Base-by-base conservation (phyloP, 2,329 filamentous ascomycete genomes). In the Exophiala spinifera region DNA sequence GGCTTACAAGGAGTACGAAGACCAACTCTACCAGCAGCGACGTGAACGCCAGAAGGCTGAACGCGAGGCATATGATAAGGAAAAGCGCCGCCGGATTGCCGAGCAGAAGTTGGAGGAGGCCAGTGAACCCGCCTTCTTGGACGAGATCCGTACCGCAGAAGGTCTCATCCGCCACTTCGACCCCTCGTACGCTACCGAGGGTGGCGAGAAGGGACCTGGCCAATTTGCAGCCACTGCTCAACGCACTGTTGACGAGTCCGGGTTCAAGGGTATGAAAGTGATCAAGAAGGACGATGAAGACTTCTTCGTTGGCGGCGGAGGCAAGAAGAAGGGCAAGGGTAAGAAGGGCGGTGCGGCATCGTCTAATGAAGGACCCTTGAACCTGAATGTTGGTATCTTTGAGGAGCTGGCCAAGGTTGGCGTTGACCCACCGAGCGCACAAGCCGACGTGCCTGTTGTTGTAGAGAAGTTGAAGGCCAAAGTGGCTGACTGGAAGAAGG, bases 381-480 rank as follows among this genome's bases (percentile, higher is more conserved):
- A 86, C 76, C 84, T 94, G 69, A 92, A 89, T 64, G 87, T 94
- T 47, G 89, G 91, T 55, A 86, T 97, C 63, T 90, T 99, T 46
- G 91, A 96, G 74, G 89, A 96, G 73, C 88, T 95, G 63, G 79
- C 83, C 63, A 87, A 88, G 73, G 81, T 97, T 69, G 86, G 86
- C 65, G 84, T 97, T 63, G 87, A 96, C 56, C 88, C 92, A 49
- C 94, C 94, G 28, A 90, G 92, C 81, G 88, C 84, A 73, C 84
- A 90, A 67, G 80, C 85, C 51, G 92, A 96, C 66, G 85, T 97
- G 13, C 85, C 91, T 21, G 78, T 78, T 56, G 83, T 88, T 13
- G 77, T 89, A 44, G 91, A 96, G 78, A 92, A 96, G 79, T 83
- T 97, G 66, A 91, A 92, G 75, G 88, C 84, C 68, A 97, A 97